A percentile compares a stretch with the other conserved stretches of the same genome.
phyloP scores from a whole-genome alignment of 2,329 filamentous ascomycete genomes.

The Phymatotrichopsis omnivora region DNA sequence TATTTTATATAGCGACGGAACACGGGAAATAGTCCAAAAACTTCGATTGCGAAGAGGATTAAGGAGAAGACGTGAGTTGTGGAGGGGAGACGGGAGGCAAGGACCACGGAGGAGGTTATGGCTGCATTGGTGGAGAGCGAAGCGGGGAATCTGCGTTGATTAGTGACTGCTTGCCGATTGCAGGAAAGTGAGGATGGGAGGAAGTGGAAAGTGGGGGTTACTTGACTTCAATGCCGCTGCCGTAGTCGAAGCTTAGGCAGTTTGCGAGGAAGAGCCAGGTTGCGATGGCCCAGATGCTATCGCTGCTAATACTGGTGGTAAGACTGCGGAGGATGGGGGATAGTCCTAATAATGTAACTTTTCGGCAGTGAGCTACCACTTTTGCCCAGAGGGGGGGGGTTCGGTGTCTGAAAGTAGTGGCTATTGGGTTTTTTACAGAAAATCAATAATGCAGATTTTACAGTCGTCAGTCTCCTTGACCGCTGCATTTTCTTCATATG shows the following conservation, averaged over 20 bases:
- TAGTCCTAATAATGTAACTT: slow-evolving; percentile 73
- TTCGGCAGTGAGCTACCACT: slow-evolving; percentile 49
- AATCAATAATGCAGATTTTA: slow-evolving; percentile 25
- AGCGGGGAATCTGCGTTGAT: slow-evolving; percentile 41
- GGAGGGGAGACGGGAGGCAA: slow-evolving; percentile 69
- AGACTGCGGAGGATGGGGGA: slow-evolving; percentile 94
- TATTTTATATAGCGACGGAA: slow-evolving; percentile 82
- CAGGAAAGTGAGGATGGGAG: slow-evolving; percentile 2
- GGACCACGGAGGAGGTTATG: slow-evolving; percentile 88
- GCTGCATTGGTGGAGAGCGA: slow-evolving; percentile 87
- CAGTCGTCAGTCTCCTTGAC: slow-evolving; percentile 22
- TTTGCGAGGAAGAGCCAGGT: slow-evolving; percentile 90
- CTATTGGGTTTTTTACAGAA: slow-evolving; percentile 12
- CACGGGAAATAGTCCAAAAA: slow-evolving; percentile 95
- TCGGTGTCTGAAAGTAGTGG: neutral
- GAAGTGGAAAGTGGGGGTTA: slow-evolving; percentile 28
- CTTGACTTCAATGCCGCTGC: slow-evolving; percentile 52
- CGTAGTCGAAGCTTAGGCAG: slow-evolving; percentile 97
- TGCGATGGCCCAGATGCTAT: slow-evolving; percentile 96
- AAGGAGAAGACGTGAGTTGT: slow-evolving; percentile 92
- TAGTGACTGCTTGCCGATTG: slow-evolving; percentile 1
- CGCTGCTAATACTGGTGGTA: slow-evolving; percentile 81
- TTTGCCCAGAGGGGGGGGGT: slow-evolving; percentile 33
- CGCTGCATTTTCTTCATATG: slow-evolving; percentile 16
- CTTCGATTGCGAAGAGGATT: slow-evolving; percentile 91